These are phyloP conservation scores for Pseudogymnoascus sp. DNA, from an alignment of 2,329 filamentous ascomycete genomes.

Conservation along the genomic window DNA sequence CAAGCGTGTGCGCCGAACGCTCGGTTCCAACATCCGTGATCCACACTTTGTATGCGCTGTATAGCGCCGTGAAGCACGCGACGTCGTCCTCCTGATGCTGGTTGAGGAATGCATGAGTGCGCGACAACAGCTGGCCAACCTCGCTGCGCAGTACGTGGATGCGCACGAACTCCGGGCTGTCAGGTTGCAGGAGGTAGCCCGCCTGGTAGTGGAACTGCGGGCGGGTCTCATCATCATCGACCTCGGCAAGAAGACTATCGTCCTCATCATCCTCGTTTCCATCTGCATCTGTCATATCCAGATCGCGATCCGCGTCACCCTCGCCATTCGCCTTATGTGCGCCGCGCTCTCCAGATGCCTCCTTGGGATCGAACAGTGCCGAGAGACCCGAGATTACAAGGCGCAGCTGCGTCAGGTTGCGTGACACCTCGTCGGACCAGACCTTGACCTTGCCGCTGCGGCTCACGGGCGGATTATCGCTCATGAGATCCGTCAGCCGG, in stretches of 20 bases:
- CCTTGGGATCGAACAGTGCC: slow-evolving; percentile 74
- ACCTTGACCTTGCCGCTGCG: slow-evolving; percentile 94
- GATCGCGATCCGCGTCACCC: slow-evolving; percentile 33
- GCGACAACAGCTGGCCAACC: slow-evolving; percentile 71
- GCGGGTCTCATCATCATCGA: slow-evolving; percentile 72
- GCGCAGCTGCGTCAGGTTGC: slow-evolving; percentile 78
- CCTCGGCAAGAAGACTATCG: slow-evolving; percentile 48
- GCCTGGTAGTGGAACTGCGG: slow-evolving; percentile 83
- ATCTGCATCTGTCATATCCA: slow-evolving; percentile 41
- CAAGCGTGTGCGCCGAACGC: slow-evolving; percentile 84
- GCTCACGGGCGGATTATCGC: slow-evolving; percentile 71
- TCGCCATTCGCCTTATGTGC: slow-evolving; percentile 33
- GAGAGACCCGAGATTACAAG: slow-evolving; percentile 88
- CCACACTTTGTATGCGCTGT: slow-evolving; percentile 88
- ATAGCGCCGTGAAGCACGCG: slow-evolving; percentile 85
- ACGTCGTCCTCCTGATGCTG: slow-evolving; percentile 90
- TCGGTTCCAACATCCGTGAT: slow-evolving; percentile 97
- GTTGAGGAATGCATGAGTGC: slow-evolving; percentile 75
- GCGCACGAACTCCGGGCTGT: slow-evolving; percentile 57
- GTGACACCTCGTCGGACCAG: slow-evolving; percentile 94
- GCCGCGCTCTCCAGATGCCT: slow-evolving; percentile 48
- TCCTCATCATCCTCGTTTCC: slow-evolving; percentile 49
- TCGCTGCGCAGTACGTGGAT: slow-evolving; percentile 76
- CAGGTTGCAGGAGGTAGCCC: slow-evolving; percentile 66
- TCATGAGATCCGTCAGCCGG: slow-evolving; percentile 70